Percentiles rank a stretch among this genome's conserved stretches.
These are phyloP conservation scores for Stemphylium vesicarium DNA, from an alignment of 2,329 filamentous ascomycete genomes.

Conservation along the genomic window DNA sequence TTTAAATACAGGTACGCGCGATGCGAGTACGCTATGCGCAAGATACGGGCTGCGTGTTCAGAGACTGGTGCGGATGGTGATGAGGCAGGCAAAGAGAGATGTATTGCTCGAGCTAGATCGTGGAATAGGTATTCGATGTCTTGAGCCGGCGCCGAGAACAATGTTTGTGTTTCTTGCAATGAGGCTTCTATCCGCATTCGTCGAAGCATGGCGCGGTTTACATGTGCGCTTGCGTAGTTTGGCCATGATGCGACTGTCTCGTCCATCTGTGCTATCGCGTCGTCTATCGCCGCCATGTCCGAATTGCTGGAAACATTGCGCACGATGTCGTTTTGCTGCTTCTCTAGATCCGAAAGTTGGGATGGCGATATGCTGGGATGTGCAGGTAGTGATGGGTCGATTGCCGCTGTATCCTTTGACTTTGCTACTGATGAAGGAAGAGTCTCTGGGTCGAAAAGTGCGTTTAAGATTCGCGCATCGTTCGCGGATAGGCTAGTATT, in stretches of 20 bases:
- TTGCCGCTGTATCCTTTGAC: conserved; percentile 52
- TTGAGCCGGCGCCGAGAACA: conserved; percentile 21
- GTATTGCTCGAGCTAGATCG: conserved; percentile 58
- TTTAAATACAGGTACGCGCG: conserved; percentile 58
- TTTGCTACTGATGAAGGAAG: conserved; percentile 58
- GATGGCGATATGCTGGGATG: conserved; percentile 50
- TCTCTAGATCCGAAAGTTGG: conserved; percentile 51
- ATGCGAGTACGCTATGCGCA: conserved; percentile 75
- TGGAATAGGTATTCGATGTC: conserved; percentile 34
- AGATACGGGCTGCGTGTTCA: conserved; percentile 67
- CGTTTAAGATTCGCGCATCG: conserved; percentile 46
- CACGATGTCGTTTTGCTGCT: conserved; percentile 54
- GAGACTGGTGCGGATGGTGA: conserved; percentile 61
- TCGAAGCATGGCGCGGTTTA: conserved; percentile 75
- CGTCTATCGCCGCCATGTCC: conserved; percentile 17
- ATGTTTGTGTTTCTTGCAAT: conserved; percentile 8
- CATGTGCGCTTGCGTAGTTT: conserved; percentile 73
- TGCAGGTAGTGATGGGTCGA: conserved; percentile 49
- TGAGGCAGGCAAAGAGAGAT: conserved; percentile 55
- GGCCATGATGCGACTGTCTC: conserved; percentile 65
- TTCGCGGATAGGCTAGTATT: conserved; percentile 54
- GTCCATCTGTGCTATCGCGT: conserved; percentile 53
- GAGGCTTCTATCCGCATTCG: conserved; percentile 61
- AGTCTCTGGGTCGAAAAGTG: conserved; percentile 51
- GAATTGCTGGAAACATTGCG: conserved; percentile 24